Conservation (phyloP, 768 basidiomycete genomes). For the Tricholoma furcatifolium region DNA sequence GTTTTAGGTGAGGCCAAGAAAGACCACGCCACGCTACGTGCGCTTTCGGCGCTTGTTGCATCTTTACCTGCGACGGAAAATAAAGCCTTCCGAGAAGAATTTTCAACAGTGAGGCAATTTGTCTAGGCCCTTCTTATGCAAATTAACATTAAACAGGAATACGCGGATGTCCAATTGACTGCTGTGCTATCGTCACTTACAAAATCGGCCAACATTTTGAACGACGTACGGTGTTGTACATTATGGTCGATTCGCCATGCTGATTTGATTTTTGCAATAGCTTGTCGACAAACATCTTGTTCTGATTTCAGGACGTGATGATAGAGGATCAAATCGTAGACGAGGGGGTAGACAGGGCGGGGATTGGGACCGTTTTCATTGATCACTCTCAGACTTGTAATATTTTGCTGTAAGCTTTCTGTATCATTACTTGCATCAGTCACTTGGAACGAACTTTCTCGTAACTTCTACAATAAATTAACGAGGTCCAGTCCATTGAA, state of each 20-base stretch:
- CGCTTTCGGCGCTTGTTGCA: conserved; percentile 82
- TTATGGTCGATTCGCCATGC: not conserved
- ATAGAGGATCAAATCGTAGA: conserved; percentile 53
- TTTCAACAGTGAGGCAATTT: conserved; percentile 61
- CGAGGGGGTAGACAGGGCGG: conserved; percentile 46
- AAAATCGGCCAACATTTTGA: conserved; percentile 82
- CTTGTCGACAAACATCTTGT: conserved; percentile 81
- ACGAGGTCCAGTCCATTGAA: conserved; percentile 5
- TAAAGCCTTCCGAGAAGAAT: conserved; percentile 82
- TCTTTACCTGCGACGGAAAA: conserved; percentile 87
- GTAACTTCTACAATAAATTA: not conserved
- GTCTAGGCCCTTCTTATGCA: not conserved
- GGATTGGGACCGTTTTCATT: conserved; percentile 62
- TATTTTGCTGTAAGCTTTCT: conserved; percentile 1
- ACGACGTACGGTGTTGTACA: conserved; percentile 63
- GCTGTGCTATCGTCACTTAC: conserved; percentile 86
- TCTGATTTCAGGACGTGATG: conserved; percentile 53
- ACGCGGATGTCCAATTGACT: conserved; percentile 92
- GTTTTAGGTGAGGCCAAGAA: conserved; percentile 62
- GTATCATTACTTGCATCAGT: conserved; percentile 10
- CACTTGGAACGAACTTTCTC: not conserved
- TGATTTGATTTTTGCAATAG: conserved; percentile 27
- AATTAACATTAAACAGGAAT: conserved; percentile 59
- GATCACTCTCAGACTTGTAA: not conserved
- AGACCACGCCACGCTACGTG: conserved; percentile 81